Conservation (phyloP, 1,284 basidiomycete species). For the Mrakiaceae sp. region DNA sequence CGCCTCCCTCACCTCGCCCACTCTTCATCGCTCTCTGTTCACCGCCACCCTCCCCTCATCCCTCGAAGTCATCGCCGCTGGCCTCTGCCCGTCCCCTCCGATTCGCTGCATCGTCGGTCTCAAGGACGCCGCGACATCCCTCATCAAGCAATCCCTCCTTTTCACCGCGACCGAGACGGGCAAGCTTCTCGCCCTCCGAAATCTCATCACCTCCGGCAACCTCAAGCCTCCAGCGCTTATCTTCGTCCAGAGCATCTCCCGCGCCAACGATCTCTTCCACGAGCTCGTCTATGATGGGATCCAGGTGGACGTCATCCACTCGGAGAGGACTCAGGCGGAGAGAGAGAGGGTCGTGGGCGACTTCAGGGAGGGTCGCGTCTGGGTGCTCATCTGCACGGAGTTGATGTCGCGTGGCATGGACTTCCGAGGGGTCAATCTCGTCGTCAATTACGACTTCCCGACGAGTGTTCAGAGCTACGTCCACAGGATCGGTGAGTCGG, state of each 20-base stretch:
- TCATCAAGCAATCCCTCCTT: conserved; percentile 73
- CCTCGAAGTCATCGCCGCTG: conserved; percentile 75
- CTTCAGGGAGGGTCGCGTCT: conserved; percentile 78
- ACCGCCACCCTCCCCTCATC: conserved; percentile 87
- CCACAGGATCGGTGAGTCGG: conserved; percentile 68
- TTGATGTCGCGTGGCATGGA: conserved; percentile 96
- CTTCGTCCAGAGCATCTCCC: conserved; percentile 85
- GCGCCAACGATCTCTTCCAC: conserved; percentile 79
- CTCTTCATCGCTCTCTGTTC: conserved; percentile 78
- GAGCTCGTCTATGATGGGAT: conserved; percentile 74
- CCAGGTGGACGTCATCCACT: conserved; percentile 85
- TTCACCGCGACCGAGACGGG: conserved; percentile 90
- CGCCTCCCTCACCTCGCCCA: conserved; percentile 59
- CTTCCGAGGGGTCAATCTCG: conserved; percentile 86
- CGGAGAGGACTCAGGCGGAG: conserved; percentile 73
- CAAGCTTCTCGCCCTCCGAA: conserved; percentile 67
- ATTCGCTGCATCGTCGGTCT: conserved; percentile 86
- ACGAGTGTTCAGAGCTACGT: conserved; percentile 89
- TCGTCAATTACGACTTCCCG: conserved; percentile 95
- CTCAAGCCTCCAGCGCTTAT: conserved; percentile 83
- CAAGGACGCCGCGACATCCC: conserved; percentile 67
- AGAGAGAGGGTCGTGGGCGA: conserved; percentile 71
- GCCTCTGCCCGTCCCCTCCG: conserved; percentile 62
- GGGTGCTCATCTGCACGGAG: conserved; percentile 88
- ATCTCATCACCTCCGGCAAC: conserved; percentile 64